A percentile compares a stretch with the other conserved stretches of the same genome.
Conservation (phyloP, 768 basidiomycete genomes). For the Porpolomopsis calyptriformis region DNA sequence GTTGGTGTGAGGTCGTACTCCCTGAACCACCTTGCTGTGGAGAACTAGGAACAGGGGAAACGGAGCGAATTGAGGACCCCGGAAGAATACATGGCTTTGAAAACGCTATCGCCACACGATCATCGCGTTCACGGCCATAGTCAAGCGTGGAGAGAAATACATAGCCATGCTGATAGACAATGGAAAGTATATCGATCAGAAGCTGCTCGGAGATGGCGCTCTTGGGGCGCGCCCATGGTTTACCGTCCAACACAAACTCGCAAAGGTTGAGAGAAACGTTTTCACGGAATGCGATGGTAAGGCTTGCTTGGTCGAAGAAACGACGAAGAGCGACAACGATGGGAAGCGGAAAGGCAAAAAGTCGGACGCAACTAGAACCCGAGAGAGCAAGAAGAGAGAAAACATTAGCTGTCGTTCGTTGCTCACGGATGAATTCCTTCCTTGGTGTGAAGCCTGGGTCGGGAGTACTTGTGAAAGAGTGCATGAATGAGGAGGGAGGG, state of each 20-base stretch:
- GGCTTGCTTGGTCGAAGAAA: conserved; percentile 39
- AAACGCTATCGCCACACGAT: conserved; percentile 62
- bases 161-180: conserved; percentile 55
- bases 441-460: conserved; percentile 52
- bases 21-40: conserved; percentile 30
- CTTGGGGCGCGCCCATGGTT: conserved; percentile 67
- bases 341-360: conserved; percentile 55
- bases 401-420: conserved; percentile 37
- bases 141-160: conserved; percentile 58
- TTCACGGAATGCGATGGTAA: conserved; percentile 40
- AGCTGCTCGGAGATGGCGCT: conserved; percentile 56
- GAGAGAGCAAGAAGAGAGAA: conserved; percentile 67
- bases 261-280: conserved; percentile 46
- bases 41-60: conserved; percentile 26
- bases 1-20: conserved; percentile 28
- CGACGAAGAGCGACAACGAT: conserved; percentile 44
- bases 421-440: conserved; percentile 62
- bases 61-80: conserved; percentile 17
- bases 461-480: conserved; percentile 19
- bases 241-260: conserved; percentile 58
- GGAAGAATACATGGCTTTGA: conserved; percentile 36
- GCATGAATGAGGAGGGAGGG: too few species aligned
- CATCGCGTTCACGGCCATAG: conserved; percentile 69
- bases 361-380: conserved; percentile 49
- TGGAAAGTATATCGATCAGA: conserved; percentile 52